Conservation (phyloP, 2,329 filamentous ascomycete species). For the Neobulgaria alba region DNA sequence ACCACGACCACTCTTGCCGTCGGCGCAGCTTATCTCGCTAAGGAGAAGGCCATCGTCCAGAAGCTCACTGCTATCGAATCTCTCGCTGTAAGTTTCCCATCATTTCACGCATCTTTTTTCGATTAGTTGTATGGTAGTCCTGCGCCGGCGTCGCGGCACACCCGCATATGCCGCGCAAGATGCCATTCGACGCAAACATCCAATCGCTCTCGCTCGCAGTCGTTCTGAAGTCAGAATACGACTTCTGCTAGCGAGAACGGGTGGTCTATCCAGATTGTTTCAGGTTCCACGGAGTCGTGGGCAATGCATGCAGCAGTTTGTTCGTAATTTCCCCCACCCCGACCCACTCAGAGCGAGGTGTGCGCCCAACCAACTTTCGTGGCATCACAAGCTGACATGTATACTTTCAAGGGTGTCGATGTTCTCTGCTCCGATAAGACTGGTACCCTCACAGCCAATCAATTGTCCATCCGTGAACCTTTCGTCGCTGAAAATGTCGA, state of each 20-base stretch:
- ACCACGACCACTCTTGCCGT: slow-evolving; percentile 71
- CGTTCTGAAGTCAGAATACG: too few relatives aligned
- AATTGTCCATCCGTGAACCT: slow-evolving; percentile 68
- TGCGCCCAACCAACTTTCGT: neutral
- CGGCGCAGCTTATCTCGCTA: slow-evolving; percentile 67
- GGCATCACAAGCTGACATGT: slow-evolving; percentile 8
- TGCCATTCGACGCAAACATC: neutral
- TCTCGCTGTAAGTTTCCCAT: slow-evolving; percentile 38
- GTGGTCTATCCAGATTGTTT: too few relatives aligned
- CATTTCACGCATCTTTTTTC: too few relatives aligned
- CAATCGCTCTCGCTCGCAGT: neutral
- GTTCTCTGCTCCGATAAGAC: slow-evolving; percentile 79
- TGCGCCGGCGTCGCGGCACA: too few relatives aligned
- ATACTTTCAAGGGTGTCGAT: slow-evolving; percentile 49
- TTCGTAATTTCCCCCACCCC: too few relatives aligned
- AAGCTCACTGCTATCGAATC: slow-evolving; percentile 74
- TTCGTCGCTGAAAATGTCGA: slow-evolving; percentile 70
- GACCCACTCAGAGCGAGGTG: too few relatives aligned
- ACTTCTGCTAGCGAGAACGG: too few relatives aligned
- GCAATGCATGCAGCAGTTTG: too few relatives aligned
- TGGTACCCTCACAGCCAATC: slow-evolving; percentile 66
- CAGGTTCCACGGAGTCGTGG: too few relatives aligned
- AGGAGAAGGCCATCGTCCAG: slow-evolving; percentile 73
- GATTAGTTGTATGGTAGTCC: too few relatives aligned
- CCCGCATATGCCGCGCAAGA: too few relatives aligned